Percentiles rank a stretch among this genome's conserved stretches.
Conservation (phyloP, 139 green algal species). For the Chlamydomonas asymmetrica region DNA sequence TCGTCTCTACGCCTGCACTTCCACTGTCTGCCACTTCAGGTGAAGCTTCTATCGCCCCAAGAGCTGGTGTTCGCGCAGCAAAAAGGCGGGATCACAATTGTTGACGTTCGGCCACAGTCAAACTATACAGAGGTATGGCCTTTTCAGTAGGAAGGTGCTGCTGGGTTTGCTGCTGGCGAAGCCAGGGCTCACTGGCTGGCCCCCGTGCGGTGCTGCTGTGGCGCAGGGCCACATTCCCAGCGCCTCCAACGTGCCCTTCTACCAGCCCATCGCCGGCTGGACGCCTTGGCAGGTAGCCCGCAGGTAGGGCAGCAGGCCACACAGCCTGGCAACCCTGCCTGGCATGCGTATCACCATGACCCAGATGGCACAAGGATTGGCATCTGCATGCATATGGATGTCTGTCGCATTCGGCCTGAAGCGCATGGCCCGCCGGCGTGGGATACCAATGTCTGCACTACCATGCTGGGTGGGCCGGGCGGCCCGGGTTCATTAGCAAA, state of each 20-base stretch:
- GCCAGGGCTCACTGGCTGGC: background rate
- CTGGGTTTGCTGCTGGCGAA: background rate
- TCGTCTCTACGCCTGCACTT: too few species aligned
- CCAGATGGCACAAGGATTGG: too few species aligned
- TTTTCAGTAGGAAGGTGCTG: background rate
- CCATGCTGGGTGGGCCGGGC: too few species aligned
- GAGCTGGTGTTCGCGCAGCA: constrained; percentile 48
- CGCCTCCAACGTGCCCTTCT: constrained; percentile 51
- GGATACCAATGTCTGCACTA: too few species aligned
- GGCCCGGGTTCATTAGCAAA: too few species aligned
- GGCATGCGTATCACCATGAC: too few species aligned
- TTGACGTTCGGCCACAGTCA: constrained; percentile 53
- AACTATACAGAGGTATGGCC: constrained; percentile 34
- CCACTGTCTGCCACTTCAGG: constrained; percentile 7
- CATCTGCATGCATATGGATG: too few species aligned
- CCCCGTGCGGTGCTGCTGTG: background rate
- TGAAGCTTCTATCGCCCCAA: constrained; percentile 52
- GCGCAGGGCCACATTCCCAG: constrained; percentile 48
- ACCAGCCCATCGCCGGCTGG: constrained; percentile 59
- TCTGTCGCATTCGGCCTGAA: too few species aligned
- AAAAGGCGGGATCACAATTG: constrained; percentile 24
- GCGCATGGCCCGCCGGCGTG: too few species aligned
- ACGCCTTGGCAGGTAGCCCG: constrained; percentile 47
- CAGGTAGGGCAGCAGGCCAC: too few species aligned
- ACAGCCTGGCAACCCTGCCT: too few species aligned